A percentile compares a stretch with the other conserved stretches of the same genome.
Evolutionary conservation across 108 stramenopile species (phyloP).

Genomic region (Cyclotella cryptica): DNA sequence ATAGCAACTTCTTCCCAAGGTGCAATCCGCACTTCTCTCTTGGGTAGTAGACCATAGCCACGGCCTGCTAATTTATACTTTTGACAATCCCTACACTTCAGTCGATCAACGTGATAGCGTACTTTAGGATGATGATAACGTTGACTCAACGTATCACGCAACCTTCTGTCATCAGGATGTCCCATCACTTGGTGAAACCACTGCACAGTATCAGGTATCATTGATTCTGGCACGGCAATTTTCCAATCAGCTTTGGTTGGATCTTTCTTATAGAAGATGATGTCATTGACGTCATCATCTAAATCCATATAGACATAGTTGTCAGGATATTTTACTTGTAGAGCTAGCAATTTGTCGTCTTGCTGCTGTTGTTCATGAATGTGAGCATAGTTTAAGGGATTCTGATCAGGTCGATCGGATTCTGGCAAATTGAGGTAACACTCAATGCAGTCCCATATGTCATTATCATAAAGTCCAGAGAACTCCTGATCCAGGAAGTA

Average conservation of each 20-base stretch:
- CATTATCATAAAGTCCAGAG: neutral
- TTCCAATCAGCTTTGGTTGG: neutral
- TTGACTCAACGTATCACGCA: neutral
- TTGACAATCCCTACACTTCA: too few relatives aligned
- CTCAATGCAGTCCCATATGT: slow-evolving; percentile 14
- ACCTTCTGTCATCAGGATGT: neutral
- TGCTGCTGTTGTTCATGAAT: neutral
- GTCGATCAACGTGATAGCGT: neutral
- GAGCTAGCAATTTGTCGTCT: neutral
- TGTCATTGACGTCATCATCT: slow-evolving; percentile 2
- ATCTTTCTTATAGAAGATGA: neutral
- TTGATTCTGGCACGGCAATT: slow-evolving; percentile 7
- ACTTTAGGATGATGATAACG: slow-evolving; percentile 6
- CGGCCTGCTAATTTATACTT: too few relatives aligned
- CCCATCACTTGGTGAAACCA: slow-evolving; percentile 14
- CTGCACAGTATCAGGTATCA: neutral
- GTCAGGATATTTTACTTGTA: neutral
- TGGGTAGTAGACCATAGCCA: too few relatives aligned
- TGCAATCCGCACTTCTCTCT: neutral
- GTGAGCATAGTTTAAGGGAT: neutral
- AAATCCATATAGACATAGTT: neutral
- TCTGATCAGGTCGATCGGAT: neutral
- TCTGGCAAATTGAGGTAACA: neutral
- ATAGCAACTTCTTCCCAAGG: slow-evolving; percentile 18
- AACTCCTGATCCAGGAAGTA: slow-evolving; percentile 10